A percentile compares a stretch with the other conserved stretches of the same genome.
phyloP scores from a whole-genome alignment of 805 yeast species.

The Ogataea polymorpha region DNA sequence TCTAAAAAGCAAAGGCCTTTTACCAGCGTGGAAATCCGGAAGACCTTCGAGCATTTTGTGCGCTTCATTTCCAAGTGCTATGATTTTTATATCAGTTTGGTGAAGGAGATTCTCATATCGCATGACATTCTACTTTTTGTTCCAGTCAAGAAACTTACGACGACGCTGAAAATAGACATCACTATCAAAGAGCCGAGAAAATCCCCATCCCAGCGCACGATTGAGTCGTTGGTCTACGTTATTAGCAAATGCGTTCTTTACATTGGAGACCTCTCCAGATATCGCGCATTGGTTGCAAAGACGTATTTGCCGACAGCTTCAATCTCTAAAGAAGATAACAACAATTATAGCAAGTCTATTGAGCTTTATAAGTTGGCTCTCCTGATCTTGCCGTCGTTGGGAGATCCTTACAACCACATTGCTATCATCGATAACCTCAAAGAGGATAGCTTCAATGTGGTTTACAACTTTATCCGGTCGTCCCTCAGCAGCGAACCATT shows the following conservation, averaged over 20 bases:
- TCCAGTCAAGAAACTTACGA: conserved; percentile 31
- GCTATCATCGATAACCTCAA: conserved; percentile 53
- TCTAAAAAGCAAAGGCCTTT: conserved; percentile 11
- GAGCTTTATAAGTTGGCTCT: conserved; percentile 51
- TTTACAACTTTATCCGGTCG: conserved; percentile 55
- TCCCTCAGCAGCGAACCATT: conserved; percentile 50
- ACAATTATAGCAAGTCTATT: conserved; percentile 43
- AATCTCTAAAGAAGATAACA: conserved; percentile 35
- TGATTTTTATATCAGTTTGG: conserved; percentile 44
- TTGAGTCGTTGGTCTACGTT: conserved; percentile 36
- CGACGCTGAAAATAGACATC: conserved; percentile 24
- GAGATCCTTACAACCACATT: conserved; percentile 62
- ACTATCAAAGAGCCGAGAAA: conserved; percentile 1
- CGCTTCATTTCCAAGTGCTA: conserved; percentile 47
- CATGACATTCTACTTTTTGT: conserved; percentile 38
- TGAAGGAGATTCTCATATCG: conserved; percentile 39
- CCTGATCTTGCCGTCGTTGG: conserved; percentile 59
- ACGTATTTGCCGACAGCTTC: conserved; percentile 35
- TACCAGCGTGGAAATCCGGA: conserved; percentile 51
- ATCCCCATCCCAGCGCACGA: conserved; percentile 13
- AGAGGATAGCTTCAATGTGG: conserved; percentile 45
- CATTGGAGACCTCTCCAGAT: conserved; percentile 59
- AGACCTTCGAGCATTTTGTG: conserved; percentile 47
- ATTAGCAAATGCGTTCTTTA: conserved; percentile 49
- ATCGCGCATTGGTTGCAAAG: conserved; percentile 47